Conservation (phyloP, 495 filamentous ascomycete genomes). For the Cudoniella acicularis region DNA sequence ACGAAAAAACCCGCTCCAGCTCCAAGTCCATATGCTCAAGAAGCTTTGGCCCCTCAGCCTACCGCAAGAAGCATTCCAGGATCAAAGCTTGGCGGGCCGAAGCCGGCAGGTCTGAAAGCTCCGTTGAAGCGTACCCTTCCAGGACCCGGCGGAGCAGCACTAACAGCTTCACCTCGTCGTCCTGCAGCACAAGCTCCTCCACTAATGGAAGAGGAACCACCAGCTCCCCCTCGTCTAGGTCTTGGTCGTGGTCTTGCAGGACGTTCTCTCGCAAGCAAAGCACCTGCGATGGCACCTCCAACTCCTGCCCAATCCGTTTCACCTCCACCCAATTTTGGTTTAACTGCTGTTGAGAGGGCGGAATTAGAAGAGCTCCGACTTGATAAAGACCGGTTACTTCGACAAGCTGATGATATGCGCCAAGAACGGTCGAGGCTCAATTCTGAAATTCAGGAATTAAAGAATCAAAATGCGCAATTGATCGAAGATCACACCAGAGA, state of each 20-base stretch:
- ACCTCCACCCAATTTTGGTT: slow-evolving; percentile 47
- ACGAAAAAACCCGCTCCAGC: slow-evolving; percentile 42
- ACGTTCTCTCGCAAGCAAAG: slow-evolving; percentile 64
- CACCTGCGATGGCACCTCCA: slow-evolving; percentile 47
- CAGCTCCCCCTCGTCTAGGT: slow-evolving; percentile 59
- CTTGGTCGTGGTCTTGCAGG: slow-evolving; percentile 79
- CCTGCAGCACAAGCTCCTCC: slow-evolving; percentile 42
- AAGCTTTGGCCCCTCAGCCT: slow-evolving; percentile 52
- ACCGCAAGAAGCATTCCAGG: slow-evolving; percentile 55
- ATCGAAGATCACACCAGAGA: slow-evolving; percentile 98
- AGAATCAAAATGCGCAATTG: slow-evolving; percentile 91
- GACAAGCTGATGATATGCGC: slow-evolving; percentile 69
- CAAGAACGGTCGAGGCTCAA: slow-evolving; percentile 68
- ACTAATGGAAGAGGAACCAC: slow-evolving; percentile 56
- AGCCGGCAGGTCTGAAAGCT: slow-evolving; percentile 58
- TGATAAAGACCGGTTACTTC: slow-evolving; percentile 72
- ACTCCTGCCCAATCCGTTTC: slow-evolving; percentile 26
- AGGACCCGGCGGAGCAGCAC: slow-evolving; percentile 44
- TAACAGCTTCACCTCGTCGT: slow-evolving; percentile 58
- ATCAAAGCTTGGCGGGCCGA: slow-evolving; percentile 55
- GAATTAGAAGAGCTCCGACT: slow-evolving; percentile 85
- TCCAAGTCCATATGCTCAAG: slow-evolving; percentile 35
- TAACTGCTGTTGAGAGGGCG: slow-evolving; percentile 72
- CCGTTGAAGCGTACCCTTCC: slow-evolving; percentile 58
- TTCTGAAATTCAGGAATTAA: slow-evolving; percentile 80